Evolutionary conservation across 106 monocot species (phyloP).

Genomic region (Dendrobium chrysotoxum): DNA sequence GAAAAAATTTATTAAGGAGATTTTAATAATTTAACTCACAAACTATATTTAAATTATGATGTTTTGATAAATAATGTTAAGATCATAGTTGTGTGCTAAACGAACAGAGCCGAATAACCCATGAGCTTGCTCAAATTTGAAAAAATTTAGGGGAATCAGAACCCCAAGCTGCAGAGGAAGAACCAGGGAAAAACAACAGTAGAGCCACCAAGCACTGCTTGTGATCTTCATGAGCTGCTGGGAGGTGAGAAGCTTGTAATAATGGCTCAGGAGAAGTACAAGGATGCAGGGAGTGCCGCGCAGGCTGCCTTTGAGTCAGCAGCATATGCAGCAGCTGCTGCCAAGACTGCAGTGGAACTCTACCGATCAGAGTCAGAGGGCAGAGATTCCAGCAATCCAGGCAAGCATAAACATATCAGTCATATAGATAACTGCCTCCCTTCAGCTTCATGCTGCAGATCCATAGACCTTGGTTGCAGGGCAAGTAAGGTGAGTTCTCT

Average conservation of each 20-base stretch:
- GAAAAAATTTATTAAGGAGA: too few relatives aligned
- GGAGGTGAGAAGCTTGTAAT: not conserved
- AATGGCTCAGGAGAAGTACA: slow-evolving; percentile 6
- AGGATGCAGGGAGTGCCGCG: slow-evolving; percentile 58
- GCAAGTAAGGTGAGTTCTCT: not conserved
- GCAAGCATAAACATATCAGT: not conserved
- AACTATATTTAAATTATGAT: too few relatives aligned
- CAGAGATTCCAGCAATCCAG: slow-evolving; percentile 4
- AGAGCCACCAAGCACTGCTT: too few relatives aligned
- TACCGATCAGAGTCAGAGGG: slow-evolving; percentile 29
- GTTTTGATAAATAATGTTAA: too few relatives aligned
- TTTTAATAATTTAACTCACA: too few relatives aligned
- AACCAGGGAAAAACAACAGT: not conserved
- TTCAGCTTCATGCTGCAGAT: slow-evolving; percentile 8
- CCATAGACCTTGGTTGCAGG: not conserved
- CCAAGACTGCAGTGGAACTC: slow-evolving; percentile 55
- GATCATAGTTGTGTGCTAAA: too few relatives aligned
- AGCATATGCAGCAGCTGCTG: slow-evolving; percentile 60
- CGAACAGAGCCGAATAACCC: too few relatives aligned
- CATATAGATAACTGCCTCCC: not conserved
- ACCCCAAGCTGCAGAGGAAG: not conserved
- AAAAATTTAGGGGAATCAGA: not conserved
- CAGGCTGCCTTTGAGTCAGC: slow-evolving; percentile 73
- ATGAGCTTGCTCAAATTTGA: too few relatives aligned
- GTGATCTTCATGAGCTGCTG: not conserved